Conservation (phyloP, 179 eudicot species). For the Heliamphora pulchella region DNA sequence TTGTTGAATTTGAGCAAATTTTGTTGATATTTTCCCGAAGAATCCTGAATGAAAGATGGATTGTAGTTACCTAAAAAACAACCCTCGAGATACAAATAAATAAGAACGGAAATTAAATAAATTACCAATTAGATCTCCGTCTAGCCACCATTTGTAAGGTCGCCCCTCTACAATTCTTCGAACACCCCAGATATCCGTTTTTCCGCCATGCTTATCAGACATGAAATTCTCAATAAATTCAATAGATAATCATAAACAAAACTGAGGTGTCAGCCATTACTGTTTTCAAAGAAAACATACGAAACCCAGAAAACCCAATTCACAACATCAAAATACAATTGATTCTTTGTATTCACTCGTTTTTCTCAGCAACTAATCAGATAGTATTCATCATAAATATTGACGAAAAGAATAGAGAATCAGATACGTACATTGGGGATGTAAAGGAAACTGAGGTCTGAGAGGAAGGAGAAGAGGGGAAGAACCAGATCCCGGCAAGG, state of each 20-base stretch:
- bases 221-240: not conserved
- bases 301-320: not conserved
- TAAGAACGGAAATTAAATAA: slow-evolving; percentile 7
- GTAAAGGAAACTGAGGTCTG: slow-evolving; percentile 27
- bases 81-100: too few relatives aligned
- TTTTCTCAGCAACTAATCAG: slow-evolving; percentile 6
- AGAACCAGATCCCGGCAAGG: slow-evolving; percentile 41
- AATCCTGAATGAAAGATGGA: slow-evolving; percentile 5
- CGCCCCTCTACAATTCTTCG: slow-evolving; percentile 64
- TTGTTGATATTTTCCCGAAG: too few relatives aligned
- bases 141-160: slow-evolving; percentile 93
- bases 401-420: not conserved
- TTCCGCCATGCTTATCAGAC: not conserved
- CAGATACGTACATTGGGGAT: slow-evolving; percentile 24
- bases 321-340: not conserved
- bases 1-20: not conserved
- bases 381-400: not conserved
- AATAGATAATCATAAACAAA: not conserved
- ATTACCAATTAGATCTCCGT: slow-evolving; percentile 46
- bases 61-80: not conserved
- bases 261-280: not conserved
- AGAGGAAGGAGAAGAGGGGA: slow-evolving; percentile 56
- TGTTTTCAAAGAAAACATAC: not conserved
- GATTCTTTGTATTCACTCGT: not conserved
- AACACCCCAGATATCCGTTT: slow-evolving; percentile 64